phyloP scores from a whole-genome alignment of 441 rosid species.

The Adansonia grandidieri region DNA sequence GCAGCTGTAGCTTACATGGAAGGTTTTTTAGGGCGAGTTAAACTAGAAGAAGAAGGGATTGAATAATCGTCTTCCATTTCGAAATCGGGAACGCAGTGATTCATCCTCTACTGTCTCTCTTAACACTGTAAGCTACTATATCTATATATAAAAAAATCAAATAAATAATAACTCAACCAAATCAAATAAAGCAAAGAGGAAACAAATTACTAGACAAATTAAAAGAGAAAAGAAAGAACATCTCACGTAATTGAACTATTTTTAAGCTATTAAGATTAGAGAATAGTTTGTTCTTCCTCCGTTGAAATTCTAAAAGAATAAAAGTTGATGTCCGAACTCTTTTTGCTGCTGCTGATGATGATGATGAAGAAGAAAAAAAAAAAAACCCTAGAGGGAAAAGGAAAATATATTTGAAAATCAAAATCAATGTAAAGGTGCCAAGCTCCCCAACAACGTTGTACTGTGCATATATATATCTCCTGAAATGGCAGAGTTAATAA shows the following conservation, averaged over 20 bases:
- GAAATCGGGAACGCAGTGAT: slow-evolving; percentile 76
- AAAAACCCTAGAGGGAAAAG: neutral
- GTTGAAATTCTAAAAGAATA: neutral
- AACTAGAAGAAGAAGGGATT: slow-evolving; percentile 42
- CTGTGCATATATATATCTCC: neutral
- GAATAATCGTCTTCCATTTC: slow-evolving; percentile 58
- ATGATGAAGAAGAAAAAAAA: neutral
- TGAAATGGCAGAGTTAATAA: neutral
- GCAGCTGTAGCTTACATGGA: slow-evolving; percentile 37
- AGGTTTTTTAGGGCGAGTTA: slow-evolving; percentile 51
- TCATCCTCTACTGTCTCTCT: slow-evolving; percentile 41
- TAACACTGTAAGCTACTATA: neutral
- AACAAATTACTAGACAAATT: neutral
- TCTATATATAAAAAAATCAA: neutral
- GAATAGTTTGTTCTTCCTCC: neutral
- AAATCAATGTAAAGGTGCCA: neutral
- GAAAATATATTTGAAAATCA: neutral
- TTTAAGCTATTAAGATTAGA: neutral
- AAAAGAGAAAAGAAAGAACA: neutral
- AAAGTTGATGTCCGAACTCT: neutral
- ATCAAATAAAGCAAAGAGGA: neutral
- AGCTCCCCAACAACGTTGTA: slow-evolving; percentile 4
- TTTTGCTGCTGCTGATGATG: neutral
- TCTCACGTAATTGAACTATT: neutral
- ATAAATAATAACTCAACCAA: neutral